Percentiles rank a stretch among this genome's conserved stretches.
These are phyloP conservation scores for Dactylellina cionopaga DNA, from an alignment of 2,329 filamentous ascomycete species.

Conservation along the genomic window DNA sequence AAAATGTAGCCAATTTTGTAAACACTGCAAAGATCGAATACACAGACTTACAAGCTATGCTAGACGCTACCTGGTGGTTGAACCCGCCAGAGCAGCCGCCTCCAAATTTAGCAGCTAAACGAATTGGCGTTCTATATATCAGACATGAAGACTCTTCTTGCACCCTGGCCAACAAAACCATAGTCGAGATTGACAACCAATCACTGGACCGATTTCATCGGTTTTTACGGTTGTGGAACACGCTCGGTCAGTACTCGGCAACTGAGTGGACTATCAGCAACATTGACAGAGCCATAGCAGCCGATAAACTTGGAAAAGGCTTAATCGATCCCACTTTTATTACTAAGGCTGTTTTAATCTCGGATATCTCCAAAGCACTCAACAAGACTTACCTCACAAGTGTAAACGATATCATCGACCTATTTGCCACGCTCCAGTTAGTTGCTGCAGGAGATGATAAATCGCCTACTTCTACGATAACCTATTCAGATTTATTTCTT, in stretches of 20 bases:
- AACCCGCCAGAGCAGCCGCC: background rate
- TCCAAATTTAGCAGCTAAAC: too few species aligned
- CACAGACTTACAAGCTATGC: background rate
- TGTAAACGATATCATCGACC: too few species aligned
- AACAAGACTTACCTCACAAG: too few species aligned
- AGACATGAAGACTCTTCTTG: background rate
- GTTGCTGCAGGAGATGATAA: background rate
- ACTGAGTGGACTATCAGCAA: background rate
- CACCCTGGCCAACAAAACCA: background rate
- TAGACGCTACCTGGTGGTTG: background rate
- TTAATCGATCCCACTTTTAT: background rate
- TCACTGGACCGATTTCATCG: constrained; percentile 12
- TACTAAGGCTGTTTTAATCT: background rate
- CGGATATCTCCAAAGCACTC: background rate
- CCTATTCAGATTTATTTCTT: background rate
- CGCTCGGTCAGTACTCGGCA: background rate
- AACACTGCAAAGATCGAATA: constrained; percentile 2
- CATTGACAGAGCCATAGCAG: background rate
- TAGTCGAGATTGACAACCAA: background rate
- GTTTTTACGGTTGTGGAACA: constrained; percentile 9
- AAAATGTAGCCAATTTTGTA: background rate
- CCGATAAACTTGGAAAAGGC: background rate
- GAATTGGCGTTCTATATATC: background rate
- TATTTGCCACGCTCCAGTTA: too few species aligned
- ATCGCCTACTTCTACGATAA: background rate